These are phyloP conservation scores for Vigna hirtella DNA, from an alignment of 306 rosid genomes.

Conservation along the genomic window DNA sequence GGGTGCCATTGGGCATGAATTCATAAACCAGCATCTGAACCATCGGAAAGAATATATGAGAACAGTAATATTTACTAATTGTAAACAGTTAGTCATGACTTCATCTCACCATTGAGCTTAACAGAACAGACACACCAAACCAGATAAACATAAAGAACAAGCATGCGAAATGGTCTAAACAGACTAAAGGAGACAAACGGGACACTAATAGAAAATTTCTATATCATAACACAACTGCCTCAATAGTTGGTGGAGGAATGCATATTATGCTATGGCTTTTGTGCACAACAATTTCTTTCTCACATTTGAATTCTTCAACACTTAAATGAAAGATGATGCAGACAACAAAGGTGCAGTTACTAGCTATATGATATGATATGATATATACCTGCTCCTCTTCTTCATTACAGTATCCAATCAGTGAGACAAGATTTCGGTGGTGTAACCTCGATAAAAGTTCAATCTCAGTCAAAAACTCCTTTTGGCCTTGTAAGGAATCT, in stretches of 20 bases:
- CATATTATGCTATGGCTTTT: not conserved
- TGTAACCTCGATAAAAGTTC: constrained; percentile 85
- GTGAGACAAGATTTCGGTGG: constrained; percentile 83
- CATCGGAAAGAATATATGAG: constrained; percentile 46
- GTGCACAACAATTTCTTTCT: not conserved
- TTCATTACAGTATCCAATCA: constrained; percentile 84
- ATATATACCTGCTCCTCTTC: constrained; percentile 72
- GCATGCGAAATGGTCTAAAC: not conserved
- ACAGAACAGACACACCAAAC: not conserved
- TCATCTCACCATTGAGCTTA: not conserved
- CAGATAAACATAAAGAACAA: not conserved
- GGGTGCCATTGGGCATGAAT: constrained; percentile 86
- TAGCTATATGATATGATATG: constrained; percentile 16
- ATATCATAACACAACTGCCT: not conserved
- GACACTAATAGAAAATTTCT: not conserved
- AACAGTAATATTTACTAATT: not conserved
- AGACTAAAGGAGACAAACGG: not conserved
- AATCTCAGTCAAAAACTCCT: constrained; percentile 91
- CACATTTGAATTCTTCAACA: constrained; percentile 2
- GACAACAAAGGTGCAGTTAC: not conserved
- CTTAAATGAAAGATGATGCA: constrained; percentile 15
- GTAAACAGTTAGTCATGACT: not conserved
- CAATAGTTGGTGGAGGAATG: not conserved
- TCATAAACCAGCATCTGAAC: constrained; percentile 90
- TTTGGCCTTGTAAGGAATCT: constrained; percentile 89